phyloP scores from a whole-genome alignment of 2,329 filamentous ascomycete genomes.

The Beauveria sp. region DNA sequence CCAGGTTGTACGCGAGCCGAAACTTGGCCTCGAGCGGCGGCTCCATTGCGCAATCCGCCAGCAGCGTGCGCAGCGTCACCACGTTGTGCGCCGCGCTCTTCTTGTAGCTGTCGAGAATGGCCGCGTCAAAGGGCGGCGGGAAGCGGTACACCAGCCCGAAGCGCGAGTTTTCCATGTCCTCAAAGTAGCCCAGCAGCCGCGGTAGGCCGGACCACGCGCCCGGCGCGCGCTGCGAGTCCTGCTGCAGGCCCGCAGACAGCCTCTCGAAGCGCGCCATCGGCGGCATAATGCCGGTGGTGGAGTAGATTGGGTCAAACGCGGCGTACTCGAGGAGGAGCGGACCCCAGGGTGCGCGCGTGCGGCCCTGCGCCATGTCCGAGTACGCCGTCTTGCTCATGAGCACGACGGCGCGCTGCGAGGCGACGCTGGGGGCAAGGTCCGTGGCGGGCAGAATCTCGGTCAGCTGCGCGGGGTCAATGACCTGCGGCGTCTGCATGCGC shows the following conservation, averaged over 20 bases:
- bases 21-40: conserved; percentile 70
- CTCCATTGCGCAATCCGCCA: conserved; percentile 45
- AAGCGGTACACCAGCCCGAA: conserved; percentile 71
- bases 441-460: conserved; percentile 39
- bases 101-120: conserved; percentile 44
- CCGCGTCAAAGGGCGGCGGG: conserved; percentile 54
- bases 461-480: conserved; percentile 48
- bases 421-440: conserved; percentile 23
- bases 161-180: conserved; percentile 61
- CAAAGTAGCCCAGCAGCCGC: conserved; percentile 61
- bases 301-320: conserved; percentile 54
- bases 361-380: conserved; percentile 36
- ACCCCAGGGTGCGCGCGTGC: conserved; percentile 37
- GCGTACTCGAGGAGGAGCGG: conserved; percentile 67
- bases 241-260: conserved; percentile 50
- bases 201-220: conserved; percentile 56
- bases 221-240: conserved; percentile 42
- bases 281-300: conserved; percentile 54
- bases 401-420: conserved; percentile 37
- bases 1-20: conserved; percentile 63
- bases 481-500: conserved; percentile 53
- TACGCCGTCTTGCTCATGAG: conserved; percentile 45
- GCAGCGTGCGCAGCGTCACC: conserved; percentile 46
- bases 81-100: conserved; percentile 43
- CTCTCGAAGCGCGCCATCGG: conserved; percentile 59